These are phyloP conservation scores for Sechiopsis laciniata DNA, from an alignment of 306 rosid species.

Conservation along the genomic window DNA sequence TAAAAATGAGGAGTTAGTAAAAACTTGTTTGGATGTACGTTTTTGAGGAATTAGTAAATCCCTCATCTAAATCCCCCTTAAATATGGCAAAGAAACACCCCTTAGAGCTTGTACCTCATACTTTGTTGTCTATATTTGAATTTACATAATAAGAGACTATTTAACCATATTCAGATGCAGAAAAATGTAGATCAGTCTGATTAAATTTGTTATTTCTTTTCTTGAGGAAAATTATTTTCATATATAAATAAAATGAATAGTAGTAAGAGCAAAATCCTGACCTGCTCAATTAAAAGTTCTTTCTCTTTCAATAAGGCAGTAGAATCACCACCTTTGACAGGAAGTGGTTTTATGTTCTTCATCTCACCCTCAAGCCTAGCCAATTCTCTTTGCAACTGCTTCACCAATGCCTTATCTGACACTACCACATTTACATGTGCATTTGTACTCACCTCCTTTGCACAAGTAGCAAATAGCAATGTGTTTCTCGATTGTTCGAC, in stretches of 20 bases:
- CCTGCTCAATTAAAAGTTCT: conserved; percentile 73
- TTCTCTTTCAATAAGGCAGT: conserved; percentile 56
- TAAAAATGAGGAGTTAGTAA: too few species aligned
- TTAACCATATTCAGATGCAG: neutral
- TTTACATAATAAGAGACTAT: neutral
- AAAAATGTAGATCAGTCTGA: neutral
- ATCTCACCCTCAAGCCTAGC: conserved; percentile 61
- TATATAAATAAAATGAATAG: neutral
- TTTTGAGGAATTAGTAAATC: too few species aligned
- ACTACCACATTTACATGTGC: conserved; percentile 67
- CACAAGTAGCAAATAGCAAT: conserved; percentile 73
- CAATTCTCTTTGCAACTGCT: conserved; percentile 65
- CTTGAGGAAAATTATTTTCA: too few species aligned
- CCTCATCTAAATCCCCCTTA: too few species aligned
- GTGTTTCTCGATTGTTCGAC: conserved; percentile 87
- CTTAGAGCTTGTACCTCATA: too few species aligned
- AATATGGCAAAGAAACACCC: too few species aligned
- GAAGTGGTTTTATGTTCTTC: conserved; percentile 40
- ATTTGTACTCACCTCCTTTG: conserved; percentile 78
- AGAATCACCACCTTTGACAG: conserved; percentile 25
- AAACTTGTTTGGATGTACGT: too few species aligned
- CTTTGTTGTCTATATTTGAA: neutral
- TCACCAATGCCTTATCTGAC: conserved; percentile 82
- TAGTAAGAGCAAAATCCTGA: conserved; percentile 21
- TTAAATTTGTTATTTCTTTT: too few species aligned